Conservation (phyloP, 805 yeast genomes). For the Wickerhamomyces rabaulensis region DNA sequence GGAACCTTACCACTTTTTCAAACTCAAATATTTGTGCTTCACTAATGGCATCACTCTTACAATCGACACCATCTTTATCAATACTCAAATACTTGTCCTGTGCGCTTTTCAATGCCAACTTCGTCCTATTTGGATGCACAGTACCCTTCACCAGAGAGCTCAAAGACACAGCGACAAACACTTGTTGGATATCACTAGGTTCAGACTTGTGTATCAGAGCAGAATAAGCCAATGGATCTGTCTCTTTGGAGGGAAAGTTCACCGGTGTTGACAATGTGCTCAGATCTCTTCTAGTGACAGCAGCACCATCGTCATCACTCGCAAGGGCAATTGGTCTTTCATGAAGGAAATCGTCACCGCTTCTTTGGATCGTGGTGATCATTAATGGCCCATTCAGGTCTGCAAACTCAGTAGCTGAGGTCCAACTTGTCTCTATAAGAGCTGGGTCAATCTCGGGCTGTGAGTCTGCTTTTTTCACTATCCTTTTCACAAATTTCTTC, state of each 20-base stretch:
- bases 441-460: conserved; percentile 3
- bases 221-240: not conserved
- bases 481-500: conserved; percentile 6
- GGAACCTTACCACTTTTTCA: conserved; percentile 9
- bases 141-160: not conserved
- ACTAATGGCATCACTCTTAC: conserved; percentile 30
- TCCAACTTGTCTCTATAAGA: conserved; percentile 15
- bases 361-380: conserved; percentile 10
- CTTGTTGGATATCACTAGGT: conserved; percentile 29
- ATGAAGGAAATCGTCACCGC: conserved; percentile 1
- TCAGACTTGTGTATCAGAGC: conserved; percentile 18
- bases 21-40: conserved; percentile 23
- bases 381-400: conserved; percentile 32
- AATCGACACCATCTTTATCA: conserved; percentile 16
- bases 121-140: conserved; percentile 8
- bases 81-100: conserved; percentile 23
- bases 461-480: conserved; percentile 1
- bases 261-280: conserved; percentile 1
- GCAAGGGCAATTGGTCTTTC: not conserved
- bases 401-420: conserved; percentile 20
- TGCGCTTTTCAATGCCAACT: conserved; percentile 25
- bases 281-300: not conserved
- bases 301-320: not conserved
- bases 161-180: conserved; percentile 23
- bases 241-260: conserved; percentile 7